These are phyloP conservation scores for Ilex asprella DNA, from an alignment of 257 asterid genomes.

Conservation along the genomic window DNA sequence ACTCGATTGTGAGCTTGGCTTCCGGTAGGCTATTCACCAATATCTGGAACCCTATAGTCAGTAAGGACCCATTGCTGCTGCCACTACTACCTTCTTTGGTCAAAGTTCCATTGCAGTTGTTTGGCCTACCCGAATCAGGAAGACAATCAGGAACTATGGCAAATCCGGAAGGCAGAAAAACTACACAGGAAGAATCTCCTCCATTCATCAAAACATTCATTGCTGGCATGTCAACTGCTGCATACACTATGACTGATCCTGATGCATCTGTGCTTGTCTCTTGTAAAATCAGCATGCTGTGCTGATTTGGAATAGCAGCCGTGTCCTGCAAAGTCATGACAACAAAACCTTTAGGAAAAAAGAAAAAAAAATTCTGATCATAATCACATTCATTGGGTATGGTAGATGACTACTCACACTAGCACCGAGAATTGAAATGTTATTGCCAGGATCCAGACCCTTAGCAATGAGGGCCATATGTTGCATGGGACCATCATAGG, in stretches of 20 bases:
- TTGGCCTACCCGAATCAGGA: slow-evolving; percentile 18
- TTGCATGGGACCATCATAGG: slow-evolving; percentile 58
- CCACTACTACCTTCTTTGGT: slow-evolving; percentile 18
- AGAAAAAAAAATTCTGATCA: not conserved
- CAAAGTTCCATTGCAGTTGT: slow-evolving; percentile 8
- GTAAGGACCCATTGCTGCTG: slow-evolving; percentile 39
- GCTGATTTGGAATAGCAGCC: slow-evolving; percentile 20
- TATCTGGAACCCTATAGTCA: slow-evolving; percentile 72
- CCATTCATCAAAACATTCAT: slow-evolving; percentile 57
- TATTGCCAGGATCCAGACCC: slow-evolving; percentile 59
- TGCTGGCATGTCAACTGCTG: slow-evolving; percentile 43
- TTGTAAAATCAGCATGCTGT: slow-evolving; percentile 55
- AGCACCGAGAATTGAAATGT: slow-evolving; percentile 45
- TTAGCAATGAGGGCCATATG: slow-evolving; percentile 51
- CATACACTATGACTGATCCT: slow-evolving; percentile 61
- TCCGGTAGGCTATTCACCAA: slow-evolving; percentile 43
- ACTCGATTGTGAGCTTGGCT: slow-evolving; percentile 59
- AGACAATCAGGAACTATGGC: slow-evolving; percentile 55
- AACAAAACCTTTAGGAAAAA: not conserved
- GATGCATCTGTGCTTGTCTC: slow-evolving; percentile 50
- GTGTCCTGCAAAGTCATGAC: slow-evolving; percentile 33
- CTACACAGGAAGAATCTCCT: slow-evolving; percentile 55
- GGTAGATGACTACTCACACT: slow-evolving; percentile 40
- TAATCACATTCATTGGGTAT: not conserved
- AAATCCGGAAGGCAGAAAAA: slow-evolving; percentile 76